Conservation (phyloP, 1,284 basidiomycete genomes). For the Trichosporon ovoides region DNA sequence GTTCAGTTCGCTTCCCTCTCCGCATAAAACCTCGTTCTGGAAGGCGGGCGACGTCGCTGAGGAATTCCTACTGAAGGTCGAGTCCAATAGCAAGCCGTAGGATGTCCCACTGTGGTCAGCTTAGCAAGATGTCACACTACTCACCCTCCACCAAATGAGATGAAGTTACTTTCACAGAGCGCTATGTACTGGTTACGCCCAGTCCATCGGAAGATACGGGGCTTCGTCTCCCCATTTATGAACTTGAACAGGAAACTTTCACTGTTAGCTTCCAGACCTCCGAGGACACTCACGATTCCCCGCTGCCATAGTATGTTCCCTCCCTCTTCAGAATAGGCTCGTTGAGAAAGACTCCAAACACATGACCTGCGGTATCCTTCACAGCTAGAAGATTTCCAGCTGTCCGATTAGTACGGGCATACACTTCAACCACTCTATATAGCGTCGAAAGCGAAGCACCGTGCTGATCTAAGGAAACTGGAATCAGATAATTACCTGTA, state of each 20-base stretch:
- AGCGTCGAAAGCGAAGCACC: slow-evolving; percentile 88
- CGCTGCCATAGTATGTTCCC: slow-evolving; percentile 70
- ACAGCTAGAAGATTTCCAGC: slow-evolving; percentile 58
- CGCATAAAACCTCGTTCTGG: slow-evolving; percentile 75
- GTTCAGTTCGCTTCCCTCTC: slow-evolving; percentile 50
- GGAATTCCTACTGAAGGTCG: slow-evolving; percentile 72
- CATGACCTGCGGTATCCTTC: slow-evolving; percentile 57
- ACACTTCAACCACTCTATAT: slow-evolving; percentile 59
- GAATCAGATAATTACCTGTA: background rate
- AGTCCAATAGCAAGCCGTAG: slow-evolving; percentile 86
- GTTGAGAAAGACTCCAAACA: slow-evolving; percentile 77
- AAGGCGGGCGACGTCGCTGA: slow-evolving; percentile 81
- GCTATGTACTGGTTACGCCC: slow-evolving; percentile 87
- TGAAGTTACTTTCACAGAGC: slow-evolving; percentile 69
- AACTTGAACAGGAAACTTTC: slow-evolving; percentile 69
- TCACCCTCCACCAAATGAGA: slow-evolving; percentile 87
- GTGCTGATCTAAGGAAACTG: slow-evolving; percentile 80
- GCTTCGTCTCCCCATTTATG: slow-evolving; percentile 38
- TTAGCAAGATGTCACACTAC: slow-evolving; percentile 29
- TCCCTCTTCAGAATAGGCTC: slow-evolving; percentile 61
- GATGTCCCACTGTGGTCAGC: slow-evolving; percentile 59
- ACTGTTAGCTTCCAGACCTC: background rate
- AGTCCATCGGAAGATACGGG: slow-evolving; percentile 75
- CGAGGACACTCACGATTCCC: slow-evolving; percentile 66
- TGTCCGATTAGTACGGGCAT: slow-evolving; percentile 33